A percentile compares a stretch with the other conserved stretches of the same genome.
Evolutionary conservation across 208 protist genomes (phyloP).

Genomic region (Balamuthia mandrillaris): DNA sequence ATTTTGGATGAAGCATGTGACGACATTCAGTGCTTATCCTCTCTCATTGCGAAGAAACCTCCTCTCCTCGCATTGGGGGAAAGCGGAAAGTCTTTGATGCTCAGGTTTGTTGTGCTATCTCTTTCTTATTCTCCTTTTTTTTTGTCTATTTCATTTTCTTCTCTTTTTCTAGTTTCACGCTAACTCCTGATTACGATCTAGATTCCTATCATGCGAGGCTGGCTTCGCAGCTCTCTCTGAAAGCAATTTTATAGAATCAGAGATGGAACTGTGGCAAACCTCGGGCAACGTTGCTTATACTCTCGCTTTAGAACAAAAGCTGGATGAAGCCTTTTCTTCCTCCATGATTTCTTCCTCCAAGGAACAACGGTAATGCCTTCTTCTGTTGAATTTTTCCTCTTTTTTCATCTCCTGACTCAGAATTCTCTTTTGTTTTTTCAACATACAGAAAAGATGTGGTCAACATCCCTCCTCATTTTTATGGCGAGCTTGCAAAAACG

Average conservation of each 20-base stretch:
- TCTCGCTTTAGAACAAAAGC: neutral
- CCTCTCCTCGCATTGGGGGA: neutral
- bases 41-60: constrained; percentile 31
- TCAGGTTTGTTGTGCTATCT: too few species aligned
- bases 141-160: too few species aligned
- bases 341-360: too few species aligned
- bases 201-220: neutral
- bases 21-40: constrained; percentile 7
- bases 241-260: too few species aligned
- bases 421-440: neutral
- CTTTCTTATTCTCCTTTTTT: too few species aligned
- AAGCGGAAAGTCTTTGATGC: neutral
- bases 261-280: too few species aligned
- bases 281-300: neutral
- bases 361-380: too few species aligned
- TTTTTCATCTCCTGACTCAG: too few species aligned
- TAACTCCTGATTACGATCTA: neutral
- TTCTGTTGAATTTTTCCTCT: too few species aligned
- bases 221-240: too few species aligned
- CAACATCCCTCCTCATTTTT: constrained; percentile 57
- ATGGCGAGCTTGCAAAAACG: constrained; percentile 61
- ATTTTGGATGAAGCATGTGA: constrained; percentile 58
- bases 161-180: too few species aligned
- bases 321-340: constrained; percentile 22
- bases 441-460: constrained; percentile 40